Evolutionary conservation across 1,284 basidiomycete genomes (phyloP), one percentile per base, ranked within the genome.

Genomic region (Ustilago xerochloae): DNA sequence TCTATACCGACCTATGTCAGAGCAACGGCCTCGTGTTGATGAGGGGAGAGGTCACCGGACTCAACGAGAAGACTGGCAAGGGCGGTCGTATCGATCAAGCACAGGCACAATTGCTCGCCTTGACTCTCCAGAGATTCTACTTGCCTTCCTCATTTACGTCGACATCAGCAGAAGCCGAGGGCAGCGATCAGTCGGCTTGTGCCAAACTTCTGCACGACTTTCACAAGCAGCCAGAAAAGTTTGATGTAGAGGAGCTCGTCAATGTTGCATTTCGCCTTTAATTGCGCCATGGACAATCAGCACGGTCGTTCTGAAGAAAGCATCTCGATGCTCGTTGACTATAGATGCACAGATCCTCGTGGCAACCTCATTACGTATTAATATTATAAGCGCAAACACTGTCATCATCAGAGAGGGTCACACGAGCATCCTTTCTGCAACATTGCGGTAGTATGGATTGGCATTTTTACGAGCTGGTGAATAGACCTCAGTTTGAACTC

Each of bases 41-140:
- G 86, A 89, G 94, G 35, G 97, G 96, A 18, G 96, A 98, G 85
- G 91, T 98, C 69, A 93, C 93, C 0, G 90, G 92, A 1, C 62
- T 64, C 58, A 66, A 63, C 47, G 67, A 70, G 45, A 52, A 75
- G 54, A 63, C 66, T 4, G 55, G 73, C 36, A 88, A 97, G 46
- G 88, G 91, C 1, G 87, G 58, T n/a, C 68, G 66, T 20, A 67
- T 82, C 57, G 63, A 71, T 43, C 81, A 78, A 52, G 61, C 70
- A 10, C 78, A 80, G 15, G 81, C 80, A 5, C 81, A 81, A 70
- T 53, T 82, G 32, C 74, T 84, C 15, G 66, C 74, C 4, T 52
- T 82, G 16, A 79, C 67, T 6, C 51, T 82, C 22, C 82, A 84
- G 57, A 64, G 82, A 15, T 84, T 83, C 70, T 84, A 83, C 59